A percentile compares a stretch with the other conserved stretches of the same genome.
These are phyloP conservation scores for Quercus alba DNA, from an alignment of 306 rosid genomes.

Conservation along the genomic window DNA sequence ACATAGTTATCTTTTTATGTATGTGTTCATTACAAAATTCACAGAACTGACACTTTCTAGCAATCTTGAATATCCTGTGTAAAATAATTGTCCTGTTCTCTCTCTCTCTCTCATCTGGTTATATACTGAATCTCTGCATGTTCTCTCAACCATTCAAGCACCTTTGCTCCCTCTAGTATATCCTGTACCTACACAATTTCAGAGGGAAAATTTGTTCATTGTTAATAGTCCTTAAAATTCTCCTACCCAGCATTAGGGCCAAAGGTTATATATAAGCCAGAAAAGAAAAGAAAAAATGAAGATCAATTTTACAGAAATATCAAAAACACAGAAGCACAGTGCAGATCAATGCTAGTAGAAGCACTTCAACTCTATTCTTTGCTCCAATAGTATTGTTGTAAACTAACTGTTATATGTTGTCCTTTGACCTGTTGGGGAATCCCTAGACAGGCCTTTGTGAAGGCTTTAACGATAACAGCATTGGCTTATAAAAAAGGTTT, in stretches of 20 bases:
- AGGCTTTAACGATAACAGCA: conserved; percentile 7
- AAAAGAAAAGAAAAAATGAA: background rate
- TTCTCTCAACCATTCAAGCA: conserved; percentile 95
- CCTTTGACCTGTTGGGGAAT: too few species aligned
- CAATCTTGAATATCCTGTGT: background rate
- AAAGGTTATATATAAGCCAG: background rate
- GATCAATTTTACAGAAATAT: background rate
- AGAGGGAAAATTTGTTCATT: background rate
- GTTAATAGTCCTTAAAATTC: conserved; percentile 1
- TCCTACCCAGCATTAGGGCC: background rate
- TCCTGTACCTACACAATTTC: conserved; percentile 76
- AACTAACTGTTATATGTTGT: background rate
- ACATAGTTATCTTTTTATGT: too few species aligned
- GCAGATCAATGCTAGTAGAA: conserved; percentile 1
- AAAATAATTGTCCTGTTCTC: background rate
- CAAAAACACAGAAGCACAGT: background rate
- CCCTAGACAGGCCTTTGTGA: conserved; percentile 4
- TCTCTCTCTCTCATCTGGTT: conserved; percentile 37
- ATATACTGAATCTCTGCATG: conserved; percentile 66
- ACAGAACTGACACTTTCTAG: background rate
- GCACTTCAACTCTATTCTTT: background rate
- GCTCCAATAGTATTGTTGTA: background rate
- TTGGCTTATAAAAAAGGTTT: conserved; percentile 12
- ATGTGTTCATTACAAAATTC: too few species aligned
- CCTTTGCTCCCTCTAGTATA: conserved; percentile 95